phyloP scores from a whole-genome alignment of 2,329 filamentous ascomycete genomes.

The Ophiostoma perfectum region DNA sequence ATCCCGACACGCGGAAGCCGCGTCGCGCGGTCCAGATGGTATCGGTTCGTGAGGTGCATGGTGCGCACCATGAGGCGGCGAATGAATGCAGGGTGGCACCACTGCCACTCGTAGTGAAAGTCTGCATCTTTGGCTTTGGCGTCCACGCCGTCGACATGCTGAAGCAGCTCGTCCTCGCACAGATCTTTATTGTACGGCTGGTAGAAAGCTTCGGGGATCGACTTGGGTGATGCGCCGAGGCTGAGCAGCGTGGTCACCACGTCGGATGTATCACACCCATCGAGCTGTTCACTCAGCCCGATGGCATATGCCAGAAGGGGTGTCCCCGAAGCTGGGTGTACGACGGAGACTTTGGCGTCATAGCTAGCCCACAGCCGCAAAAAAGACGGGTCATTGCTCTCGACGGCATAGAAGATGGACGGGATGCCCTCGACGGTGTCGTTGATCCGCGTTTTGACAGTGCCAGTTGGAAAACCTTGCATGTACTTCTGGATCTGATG shows the following conservation, averaged over 20 bases:
- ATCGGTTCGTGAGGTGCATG: conserved; percentile 17
- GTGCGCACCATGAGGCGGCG: conserved; percentile 16
- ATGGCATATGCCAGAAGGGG: neutral
- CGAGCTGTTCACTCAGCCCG: conserved; percentile 9
- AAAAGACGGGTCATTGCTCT: conserved; percentile 16
- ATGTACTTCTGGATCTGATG: neutral
- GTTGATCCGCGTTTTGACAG: neutral
- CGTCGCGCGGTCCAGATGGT: conserved; percentile 20
- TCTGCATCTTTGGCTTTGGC: neutral
- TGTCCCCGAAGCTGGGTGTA: neutral
- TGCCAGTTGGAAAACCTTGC: neutral
- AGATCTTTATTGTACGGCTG: conserved; percentile 17
- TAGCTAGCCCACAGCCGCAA: conserved; percentile 21
- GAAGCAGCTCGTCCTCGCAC: neutral
- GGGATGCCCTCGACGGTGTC: conserved; percentile 19
- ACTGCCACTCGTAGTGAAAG: neutral
- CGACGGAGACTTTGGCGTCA: neutral
- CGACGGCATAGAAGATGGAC: conserved; percentile 23
- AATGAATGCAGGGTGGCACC: neutral
- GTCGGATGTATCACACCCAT: conserved; percentile 14
- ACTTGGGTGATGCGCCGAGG: conserved; percentile 19
- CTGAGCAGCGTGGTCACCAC: conserved; percentile 22
- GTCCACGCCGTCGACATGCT: neutral
- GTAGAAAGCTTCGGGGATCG: conserved; percentile 20
- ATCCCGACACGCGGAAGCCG: conserved; percentile 13